Evolutionary conservation across 73 alveolate genomes (phyloP).

Genomic region (Paramecium pentaurelia): DNA sequence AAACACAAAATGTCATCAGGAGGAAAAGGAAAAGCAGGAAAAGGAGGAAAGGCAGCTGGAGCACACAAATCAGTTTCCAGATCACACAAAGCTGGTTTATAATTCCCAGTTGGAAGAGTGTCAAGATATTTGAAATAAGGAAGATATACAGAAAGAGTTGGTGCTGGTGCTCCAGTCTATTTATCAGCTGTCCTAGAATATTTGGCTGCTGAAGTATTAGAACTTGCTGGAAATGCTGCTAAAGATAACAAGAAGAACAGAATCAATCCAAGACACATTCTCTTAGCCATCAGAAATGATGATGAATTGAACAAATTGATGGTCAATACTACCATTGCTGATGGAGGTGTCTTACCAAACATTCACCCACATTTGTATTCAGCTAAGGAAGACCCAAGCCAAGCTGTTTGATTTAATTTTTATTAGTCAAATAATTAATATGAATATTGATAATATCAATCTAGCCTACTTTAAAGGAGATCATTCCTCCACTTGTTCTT

Average conservation of each 20-base stretch:
- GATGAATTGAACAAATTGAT: constrained; percentile 79
- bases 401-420: constrained; percentile 20
- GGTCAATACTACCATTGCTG: constrained; percentile 84
- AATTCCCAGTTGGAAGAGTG: constrained; percentile 90
- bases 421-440: background rate
- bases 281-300: constrained; percentile 75
- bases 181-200: constrained; percentile 86
- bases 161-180: constrained; percentile 91
- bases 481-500: background rate
- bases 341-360: constrained; percentile 88
- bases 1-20: constrained; percentile 12
- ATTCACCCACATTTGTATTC: constrained; percentile 63
- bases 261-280: constrained; percentile 78
- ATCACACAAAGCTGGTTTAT: constrained; percentile 83
- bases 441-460: background rate
- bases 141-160: constrained; percentile 87
- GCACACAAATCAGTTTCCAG: constrained; percentile 72
- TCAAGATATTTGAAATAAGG: constrained; percentile 83
- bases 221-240: constrained; percentile 84
- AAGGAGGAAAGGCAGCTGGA: constrained; percentile 82
- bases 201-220: constrained; percentile 80
- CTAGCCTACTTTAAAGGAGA: background rate
- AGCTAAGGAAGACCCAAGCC: constrained; percentile 52
- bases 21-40: constrained; percentile 84
- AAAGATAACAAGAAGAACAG: constrained; percentile 76